phyloP scores from a whole-genome alignment of 768 basidiomycete genomes.

The Xerocomellus amylosporus region DNA sequence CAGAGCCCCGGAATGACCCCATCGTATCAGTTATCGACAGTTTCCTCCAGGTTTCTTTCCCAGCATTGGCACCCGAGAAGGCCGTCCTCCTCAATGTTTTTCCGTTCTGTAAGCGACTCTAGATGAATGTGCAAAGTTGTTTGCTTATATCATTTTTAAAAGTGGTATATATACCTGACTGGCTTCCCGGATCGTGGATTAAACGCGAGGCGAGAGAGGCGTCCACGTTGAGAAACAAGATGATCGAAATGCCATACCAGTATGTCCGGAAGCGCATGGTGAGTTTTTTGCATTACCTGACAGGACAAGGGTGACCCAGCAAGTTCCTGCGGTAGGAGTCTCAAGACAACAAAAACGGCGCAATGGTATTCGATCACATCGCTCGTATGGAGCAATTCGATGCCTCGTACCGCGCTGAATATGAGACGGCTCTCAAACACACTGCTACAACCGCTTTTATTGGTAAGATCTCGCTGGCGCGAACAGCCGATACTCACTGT shows the following conservation, averaged over 20 bases:
- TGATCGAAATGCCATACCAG: neutral
- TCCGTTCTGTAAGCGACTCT: neutral
- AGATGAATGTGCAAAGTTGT: no score
- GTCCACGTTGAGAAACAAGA: neutral
- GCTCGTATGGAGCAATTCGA: slow-evolving; percentile 14
- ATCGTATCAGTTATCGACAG: neutral
- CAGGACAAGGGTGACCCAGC: no score
- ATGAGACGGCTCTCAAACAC: slow-evolving; percentile 1
- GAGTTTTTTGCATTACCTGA: neutral
- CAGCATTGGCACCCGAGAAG: slow-evolving; percentile 8
- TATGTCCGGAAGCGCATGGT: neutral
- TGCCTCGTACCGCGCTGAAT: neutral
- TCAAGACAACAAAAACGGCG: neutral
- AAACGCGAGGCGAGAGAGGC: slow-evolving; percentile 30
- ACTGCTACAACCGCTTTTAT: neutral
- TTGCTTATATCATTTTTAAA: neutral
- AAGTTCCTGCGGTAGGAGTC: neutral
- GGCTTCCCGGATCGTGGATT: slow-evolving; percentile 37
- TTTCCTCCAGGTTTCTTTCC: neutral
- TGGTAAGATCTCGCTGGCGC: neutral
- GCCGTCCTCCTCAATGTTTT: slow-evolving; percentile 11
- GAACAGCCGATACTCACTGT: neutral
- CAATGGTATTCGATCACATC: neutral
- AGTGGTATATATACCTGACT: slow-evolving; percentile 17
- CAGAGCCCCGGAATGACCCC: neutral